Base-by-base conservation (phyloP, 2,329 filamentous ascomycete species). In the Fusarium musae region DNA sequence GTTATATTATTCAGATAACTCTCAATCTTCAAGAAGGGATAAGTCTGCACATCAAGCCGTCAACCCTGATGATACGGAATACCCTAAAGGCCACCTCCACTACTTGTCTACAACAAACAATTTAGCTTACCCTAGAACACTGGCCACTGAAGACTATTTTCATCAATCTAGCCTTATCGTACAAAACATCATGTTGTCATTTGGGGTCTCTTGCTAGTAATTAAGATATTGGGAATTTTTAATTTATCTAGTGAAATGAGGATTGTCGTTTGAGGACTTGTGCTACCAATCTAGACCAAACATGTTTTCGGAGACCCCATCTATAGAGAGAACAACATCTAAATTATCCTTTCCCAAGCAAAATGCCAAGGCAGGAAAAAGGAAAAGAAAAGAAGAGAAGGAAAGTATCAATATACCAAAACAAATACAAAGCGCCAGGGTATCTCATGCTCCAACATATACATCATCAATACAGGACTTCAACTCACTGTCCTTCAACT, bases 371-470 rank as follows among this genome's bases (percentile, higher is more conserved):
- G 40, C 26, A 40, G 42, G 32, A 52, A 67, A 50, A 30, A n/a
- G 43, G 4, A 40, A 57, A 57, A 7, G 19, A 36, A 44, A 19
- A 59, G 49, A 46, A 19, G 23, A 66, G 58, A 44, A 23, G 28
- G 3, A 47, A 57, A 61, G n/a, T 21, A n/a, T n/a, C 17, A 61
- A 46, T 42, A 19, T 56, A 46, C n/a, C 23, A 44, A 40, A 53
- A 26, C 44, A 40, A 46, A 16, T 44, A 49, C 26, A 40, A 28
- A 59, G 36, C 59, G 34, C 66, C 61, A 42, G 70, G 70, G 70
- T 72, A 73, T 73, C 54, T 58, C 50, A 56, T 63, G 44, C 36
- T 60, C 46, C 43, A 62, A 49, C 28, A 32, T 46, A 13, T 46
- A 26, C 37, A 26, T 39, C 40, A 28, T 23, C 36, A 21, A 50